Evolutionary conservation across 2,329 filamentous ascomycete genomes (phyloP), one percentile per base, ranked within the genome.

Genomic region (Calonectria leucothoes): DNA sequence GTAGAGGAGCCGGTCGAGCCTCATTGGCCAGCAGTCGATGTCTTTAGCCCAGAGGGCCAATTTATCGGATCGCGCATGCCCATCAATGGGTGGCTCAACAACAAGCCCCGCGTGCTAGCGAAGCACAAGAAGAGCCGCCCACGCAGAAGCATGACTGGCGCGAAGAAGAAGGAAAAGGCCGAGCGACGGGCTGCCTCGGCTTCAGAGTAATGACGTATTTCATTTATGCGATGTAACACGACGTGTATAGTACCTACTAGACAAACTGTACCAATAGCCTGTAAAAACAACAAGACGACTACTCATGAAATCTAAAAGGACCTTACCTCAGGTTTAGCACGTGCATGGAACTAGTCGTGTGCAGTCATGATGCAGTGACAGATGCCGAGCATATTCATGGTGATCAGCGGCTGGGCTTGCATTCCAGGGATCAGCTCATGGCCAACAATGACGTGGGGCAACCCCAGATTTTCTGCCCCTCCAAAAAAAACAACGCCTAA

Each of bases 41-140:
- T 98, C 0, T 98, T 94, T 80, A 94, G 91, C 33, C 97, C 97
- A 0, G 89, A 95, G 71, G 97, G 97, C n/a, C 92, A 91, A 79
- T 97, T 94, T 78, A 87, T 98, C 35, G 93, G 89, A 1, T 85
- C 87, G 12, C 88, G 95, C 42, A 83, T 82, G 76, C 93, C 94
- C 1, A 92, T 97, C 87, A 92, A 93, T 78, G 94, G 91, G 8
- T 95, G 92, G 90, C 72, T 93, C 72, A 82, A 93, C 66, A 90
- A 89, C 76, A 91, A 91, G 81, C 90, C 90, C 33, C 86, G 85
- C 17, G 84, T 87, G n/a, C 84, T 86, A 29, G 84, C 84, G 27
- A 84, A 87, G 70, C 87, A 89, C 70, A 87, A 85, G 79, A 89
- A 85, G 77, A 85, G 82, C 20, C 86, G 94, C 72, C 94, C 93